Evolutionary conservation across 495 filamentous ascomycete species (phyloP).

Genomic region (Lasiosphaeria ovina): DNA sequence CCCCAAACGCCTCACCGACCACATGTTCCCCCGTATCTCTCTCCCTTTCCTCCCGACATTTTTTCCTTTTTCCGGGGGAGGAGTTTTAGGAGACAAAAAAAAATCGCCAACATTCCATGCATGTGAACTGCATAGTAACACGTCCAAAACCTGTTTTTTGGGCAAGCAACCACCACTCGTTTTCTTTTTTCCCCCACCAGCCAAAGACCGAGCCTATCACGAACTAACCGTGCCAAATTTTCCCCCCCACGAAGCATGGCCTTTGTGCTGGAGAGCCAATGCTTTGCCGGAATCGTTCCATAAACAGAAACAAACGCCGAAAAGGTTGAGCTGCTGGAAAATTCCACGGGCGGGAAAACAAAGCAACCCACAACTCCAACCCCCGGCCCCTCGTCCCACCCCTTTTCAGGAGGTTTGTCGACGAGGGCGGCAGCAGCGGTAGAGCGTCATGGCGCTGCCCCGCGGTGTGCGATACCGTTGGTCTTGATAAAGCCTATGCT

Average conservation of each 20-base stretch:
- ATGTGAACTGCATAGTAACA: conserved; percentile 34
- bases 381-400: too few relatives aligned
- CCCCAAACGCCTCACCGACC: background rate
- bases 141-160: conserved; percentile 33
- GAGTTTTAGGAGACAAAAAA: conserved; percentile 2
- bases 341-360: conserved; percentile 10
- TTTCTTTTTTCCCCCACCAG: conserved; percentile 17
- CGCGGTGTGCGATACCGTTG: too few relatives aligned
- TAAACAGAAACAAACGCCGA: conserved; percentile 3
- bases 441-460: too few relatives aligned
- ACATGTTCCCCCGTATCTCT: background rate
- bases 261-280: background rate
- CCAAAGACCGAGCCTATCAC: conserved; percentile 24
- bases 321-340: conserved; percentile 17
- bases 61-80: conserved; percentile 8
- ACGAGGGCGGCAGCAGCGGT: too few relatives aligned
- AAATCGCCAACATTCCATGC: conserved; percentile 26
- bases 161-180: conserved; percentile 19
- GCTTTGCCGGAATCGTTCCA: conserved; percentile 19
- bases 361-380: background rate
- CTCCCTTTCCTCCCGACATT: conserved; percentile 9
- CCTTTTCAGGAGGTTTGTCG: too few relatives aligned
- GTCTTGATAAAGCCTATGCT: too few relatives aligned
- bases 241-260: background rate
- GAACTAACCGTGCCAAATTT: background rate